These are phyloP conservation scores for Chlamydomonas applanata DNA, from an alignment of 139 green algal genomes.

Conservation along the genomic window DNA sequence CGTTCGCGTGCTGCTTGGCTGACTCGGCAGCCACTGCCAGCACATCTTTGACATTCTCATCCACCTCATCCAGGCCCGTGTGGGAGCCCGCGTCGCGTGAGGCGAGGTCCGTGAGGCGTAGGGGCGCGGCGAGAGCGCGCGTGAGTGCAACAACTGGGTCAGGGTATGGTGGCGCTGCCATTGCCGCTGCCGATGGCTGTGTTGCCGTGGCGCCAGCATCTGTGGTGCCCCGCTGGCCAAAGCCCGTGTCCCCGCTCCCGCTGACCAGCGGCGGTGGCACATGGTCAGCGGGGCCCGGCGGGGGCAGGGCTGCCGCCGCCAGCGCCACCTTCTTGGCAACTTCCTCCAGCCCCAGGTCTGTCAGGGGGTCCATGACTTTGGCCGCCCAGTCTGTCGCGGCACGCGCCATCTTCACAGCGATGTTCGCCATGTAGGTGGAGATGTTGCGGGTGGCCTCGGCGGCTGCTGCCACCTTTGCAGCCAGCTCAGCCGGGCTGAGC, in stretches of 20 bases:
- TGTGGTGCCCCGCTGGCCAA: no score
- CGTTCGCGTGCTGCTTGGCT: conserved; percentile 1
- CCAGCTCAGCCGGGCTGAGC: background rate
- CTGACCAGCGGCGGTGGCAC: no score
- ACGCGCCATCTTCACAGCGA: background rate
- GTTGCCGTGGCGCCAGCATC: no score
- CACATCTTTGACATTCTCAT: background rate
- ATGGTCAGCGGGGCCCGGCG: no score
- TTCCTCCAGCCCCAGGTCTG: background rate
- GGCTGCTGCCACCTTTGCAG: conserved; percentile 2
- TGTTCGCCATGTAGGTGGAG: background rate
- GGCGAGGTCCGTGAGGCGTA: background rate
- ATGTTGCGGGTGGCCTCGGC: background rate
- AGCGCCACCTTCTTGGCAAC: background rate
- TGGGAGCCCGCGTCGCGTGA: background rate
- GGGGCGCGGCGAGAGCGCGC: background rate
- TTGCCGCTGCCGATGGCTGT: no score
- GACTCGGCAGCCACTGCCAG: background rate
- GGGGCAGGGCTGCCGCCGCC: background rate
- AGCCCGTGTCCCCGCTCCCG: no score
- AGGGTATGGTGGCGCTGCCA: background rate
- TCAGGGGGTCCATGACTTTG: background rate
- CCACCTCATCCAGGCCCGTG: background rate
- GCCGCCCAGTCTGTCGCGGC: background rate
- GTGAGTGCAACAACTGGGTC: background rate